Base-by-base conservation (phyloP, 306 rosid genomes). In the Psophocarpus tetragonolobus region DNA sequence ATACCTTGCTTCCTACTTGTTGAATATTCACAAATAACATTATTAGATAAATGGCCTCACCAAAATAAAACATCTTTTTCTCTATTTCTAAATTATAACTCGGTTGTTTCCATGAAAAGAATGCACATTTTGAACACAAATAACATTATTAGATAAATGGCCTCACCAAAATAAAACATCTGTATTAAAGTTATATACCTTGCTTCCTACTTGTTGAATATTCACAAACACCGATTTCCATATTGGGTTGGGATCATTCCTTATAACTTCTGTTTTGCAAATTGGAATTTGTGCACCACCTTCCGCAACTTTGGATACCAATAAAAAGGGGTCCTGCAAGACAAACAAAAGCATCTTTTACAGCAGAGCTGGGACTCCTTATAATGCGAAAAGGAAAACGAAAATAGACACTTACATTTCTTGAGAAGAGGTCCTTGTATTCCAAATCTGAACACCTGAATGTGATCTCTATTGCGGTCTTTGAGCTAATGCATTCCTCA, bases 1-100 rank as follows among this genome's bases (percentile, higher is more conserved):
- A 39, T 80, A 92, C 97, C 97, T 90, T 92, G 87, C 95, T 83
- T 84, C 91, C 95, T 76, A 84, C 91, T 87, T 90, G 95, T 83
- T 92, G 97, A 76, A 85, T 84, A 88, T 83, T 90, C 85, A 90
- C 77, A 85, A 72, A 90, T 29, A 45, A 7, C 17, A 45, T 45
- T 15, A 48, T n/a, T 47, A 69, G 10, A 17, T 69, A 45, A 68
- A 61, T 20, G 27, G 23, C 32, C 29, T 36, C 26, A 12, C 30
- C 53, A 68, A 47, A n/a, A 76, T 17, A 24, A 64, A 35, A 36
- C 58, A 70, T n/a, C n/a, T n/a, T n/a, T n/a, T n/a, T n/a, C n/a
- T n/a, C 7, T 27, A 26, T 47, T 71, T 58, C 71, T 71, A 24
- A 63, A 63, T 63, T 63, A 63, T 63, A 63, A 4, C 26, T 35